A percentile compares a stretch with the other conserved stretches of the same genome.
These are phyloP conservation scores for Colletotrichum sansevieriae DNA, from an alignment of 2,329 filamentous ascomycete genomes.

Conservation along the genomic window DNA sequence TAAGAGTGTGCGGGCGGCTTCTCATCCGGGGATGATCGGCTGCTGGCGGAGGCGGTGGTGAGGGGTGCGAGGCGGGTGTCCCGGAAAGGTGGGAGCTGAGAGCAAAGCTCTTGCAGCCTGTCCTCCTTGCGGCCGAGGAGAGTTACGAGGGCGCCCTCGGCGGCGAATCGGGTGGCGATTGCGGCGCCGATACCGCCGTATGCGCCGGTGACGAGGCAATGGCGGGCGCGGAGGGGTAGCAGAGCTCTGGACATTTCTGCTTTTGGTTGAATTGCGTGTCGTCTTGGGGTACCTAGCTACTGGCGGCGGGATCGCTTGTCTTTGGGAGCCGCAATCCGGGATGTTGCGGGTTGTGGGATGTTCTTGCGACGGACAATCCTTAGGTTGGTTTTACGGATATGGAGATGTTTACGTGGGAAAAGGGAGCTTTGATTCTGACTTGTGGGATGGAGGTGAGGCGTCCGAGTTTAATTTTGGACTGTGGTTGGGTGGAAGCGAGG, in stretches of 20 bases:
- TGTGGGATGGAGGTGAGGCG: slow-evolving; percentile 8
- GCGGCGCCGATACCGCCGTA: slow-evolving; percentile 78
- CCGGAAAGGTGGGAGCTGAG: slow-evolving; percentile 45
- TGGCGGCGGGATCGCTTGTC: background rate
- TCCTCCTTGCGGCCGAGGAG: slow-evolving; percentile 70
- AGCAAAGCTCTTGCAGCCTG: slow-evolving; percentile 58
- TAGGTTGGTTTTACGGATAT: slow-evolving; percentile 8
- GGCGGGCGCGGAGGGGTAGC: slow-evolving; percentile 56
- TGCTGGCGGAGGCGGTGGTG: slow-evolving; percentile 31
- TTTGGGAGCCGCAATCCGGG: background rate
- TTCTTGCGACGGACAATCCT: background rate
- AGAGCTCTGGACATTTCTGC: slow-evolving; percentile 29
- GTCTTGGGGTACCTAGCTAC: background rate
- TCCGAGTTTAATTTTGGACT: slow-evolving; percentile 16
- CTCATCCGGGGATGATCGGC: background rate
- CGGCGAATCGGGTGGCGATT: slow-evolving; percentile 75
- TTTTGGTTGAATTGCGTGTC: background rate
- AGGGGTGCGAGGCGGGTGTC: slow-evolving; percentile 42
- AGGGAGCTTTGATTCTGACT: slow-evolving; percentile 8
- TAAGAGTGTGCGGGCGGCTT: slow-evolving; percentile 34
- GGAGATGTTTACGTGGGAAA: slow-evolving; percentile 3
- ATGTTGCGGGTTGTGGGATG: background rate
- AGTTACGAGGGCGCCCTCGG: slow-evolving; percentile 69
- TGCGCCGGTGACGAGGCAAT: slow-evolving; percentile 75
- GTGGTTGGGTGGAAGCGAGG: slow-evolving; percentile 19